Evolutionary conservation across 164 flowering plant genomes (phyloP).

Genomic region (Piper longum): DNA sequence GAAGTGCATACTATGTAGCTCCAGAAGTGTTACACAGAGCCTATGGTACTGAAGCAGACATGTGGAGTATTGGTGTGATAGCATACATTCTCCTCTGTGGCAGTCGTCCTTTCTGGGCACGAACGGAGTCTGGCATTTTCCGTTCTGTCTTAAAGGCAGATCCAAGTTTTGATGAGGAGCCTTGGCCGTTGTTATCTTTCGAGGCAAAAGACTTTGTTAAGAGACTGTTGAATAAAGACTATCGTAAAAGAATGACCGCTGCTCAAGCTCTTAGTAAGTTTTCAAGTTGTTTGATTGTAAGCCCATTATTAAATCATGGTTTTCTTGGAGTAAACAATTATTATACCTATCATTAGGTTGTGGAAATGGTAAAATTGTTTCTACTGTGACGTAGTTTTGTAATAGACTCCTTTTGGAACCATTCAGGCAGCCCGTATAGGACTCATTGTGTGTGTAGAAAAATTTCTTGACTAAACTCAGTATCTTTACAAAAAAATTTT

Average conservation of each 20-base stretch:
- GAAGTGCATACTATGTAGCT: constrained; percentile 98
- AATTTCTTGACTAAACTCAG: too few species aligned
- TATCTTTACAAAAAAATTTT: too few species aligned
- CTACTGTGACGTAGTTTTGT: too few species aligned
- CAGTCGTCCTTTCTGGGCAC: constrained; percentile 95
- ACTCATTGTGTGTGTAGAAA: too few species aligned
- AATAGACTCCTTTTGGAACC: too few species aligned
- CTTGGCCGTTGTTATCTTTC: constrained; percentile 86
- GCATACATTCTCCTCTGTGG: constrained; percentile 96
- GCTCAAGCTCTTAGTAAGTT: constrained; percentile 89
- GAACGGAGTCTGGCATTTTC: constrained; percentile 93
- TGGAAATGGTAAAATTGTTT: too few species aligned
- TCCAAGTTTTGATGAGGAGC: constrained; percentile 84
- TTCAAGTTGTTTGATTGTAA: not conserved
- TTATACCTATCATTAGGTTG: not conserved
- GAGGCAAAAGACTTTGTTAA: constrained; percentile 87
- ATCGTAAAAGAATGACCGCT: constrained; percentile 86
- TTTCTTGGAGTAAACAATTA: constrained; percentile 2
- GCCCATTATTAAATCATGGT: not conserved
- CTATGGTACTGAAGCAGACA: constrained; percentile 93
- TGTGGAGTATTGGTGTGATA: constrained; percentile 99
- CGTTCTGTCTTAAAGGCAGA: constrained; percentile 82
- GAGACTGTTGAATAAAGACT: constrained; percentile 77
- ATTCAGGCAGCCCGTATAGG: not conserved
- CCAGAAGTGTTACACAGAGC: constrained; percentile 97